These are phyloP conservation scores for Chimonanthus salicifolius DNA, from an alignment of 164 flowering plant genomes.

Conservation along the genomic window DNA sequence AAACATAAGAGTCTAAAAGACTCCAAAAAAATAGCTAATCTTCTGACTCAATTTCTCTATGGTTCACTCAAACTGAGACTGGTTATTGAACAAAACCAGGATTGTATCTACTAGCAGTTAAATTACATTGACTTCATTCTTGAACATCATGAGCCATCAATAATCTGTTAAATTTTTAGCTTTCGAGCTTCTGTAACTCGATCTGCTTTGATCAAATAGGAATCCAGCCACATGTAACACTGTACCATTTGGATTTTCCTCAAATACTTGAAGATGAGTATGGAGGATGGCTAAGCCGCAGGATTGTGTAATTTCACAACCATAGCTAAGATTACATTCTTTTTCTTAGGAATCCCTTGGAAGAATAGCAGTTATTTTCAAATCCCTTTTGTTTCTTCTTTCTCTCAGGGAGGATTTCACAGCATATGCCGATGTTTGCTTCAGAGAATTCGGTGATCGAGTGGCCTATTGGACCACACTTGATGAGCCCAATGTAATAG, in stretches of 20 bases:
- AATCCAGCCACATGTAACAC: constrained; percentile 5
- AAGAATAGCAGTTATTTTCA: neutral
- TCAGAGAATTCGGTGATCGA: constrained; percentile 41
- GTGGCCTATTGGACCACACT: constrained; percentile 44
- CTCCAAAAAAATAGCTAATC: too few species aligned
- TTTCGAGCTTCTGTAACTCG: neutral
- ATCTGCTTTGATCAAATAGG: neutral
- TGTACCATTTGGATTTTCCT: constrained; percentile 7
- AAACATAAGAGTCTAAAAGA: too few species aligned
- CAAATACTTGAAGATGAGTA: constrained; percentile 10
- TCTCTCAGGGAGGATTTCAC: constrained; percentile 8
- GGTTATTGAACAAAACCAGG: neutral
- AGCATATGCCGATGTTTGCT: constrained; percentile 8
- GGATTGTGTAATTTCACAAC: constrained; percentile 1
- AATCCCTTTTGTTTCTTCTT: neutral
- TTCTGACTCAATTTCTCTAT: too few species aligned
- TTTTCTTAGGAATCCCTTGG: neutral
- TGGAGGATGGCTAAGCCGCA: constrained; percentile 8
- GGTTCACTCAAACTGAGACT: too few species aligned
- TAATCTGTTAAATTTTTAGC: too few species aligned
- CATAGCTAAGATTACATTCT: constrained; percentile 1
- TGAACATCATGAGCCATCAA: too few species aligned
- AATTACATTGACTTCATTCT: too few species aligned
- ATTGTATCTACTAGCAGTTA: neutral
- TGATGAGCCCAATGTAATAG: constrained; percentile 38